These are phyloP conservation scores for Intubia oerlemansii DNA, from an alignment of 2,329 filamentous ascomycete species.

Conservation along the genomic window DNA sequence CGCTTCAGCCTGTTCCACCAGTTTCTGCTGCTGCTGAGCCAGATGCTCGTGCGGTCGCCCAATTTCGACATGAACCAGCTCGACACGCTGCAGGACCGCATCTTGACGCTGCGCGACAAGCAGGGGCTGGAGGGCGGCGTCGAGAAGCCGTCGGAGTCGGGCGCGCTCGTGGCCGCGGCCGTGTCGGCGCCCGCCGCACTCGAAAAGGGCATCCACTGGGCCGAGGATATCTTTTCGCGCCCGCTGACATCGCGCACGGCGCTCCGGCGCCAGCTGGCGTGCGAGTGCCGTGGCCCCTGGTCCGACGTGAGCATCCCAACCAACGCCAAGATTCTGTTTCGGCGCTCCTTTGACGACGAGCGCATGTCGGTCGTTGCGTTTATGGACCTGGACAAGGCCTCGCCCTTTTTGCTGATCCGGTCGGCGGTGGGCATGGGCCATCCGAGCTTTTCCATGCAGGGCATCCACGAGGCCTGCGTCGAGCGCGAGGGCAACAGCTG, in stretches of 20 bases:
- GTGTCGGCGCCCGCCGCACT: too few species aligned
- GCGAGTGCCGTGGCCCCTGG: conserved; percentile 25
- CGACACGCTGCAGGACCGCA: conserved; percentile 24
- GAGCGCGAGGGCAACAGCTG: conserved; percentile 24
- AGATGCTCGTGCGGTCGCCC: conserved; percentile 31
- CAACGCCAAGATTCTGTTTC: conserved; percentile 30
- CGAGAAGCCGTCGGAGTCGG: too few species aligned
- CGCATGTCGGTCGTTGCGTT: conserved; percentile 31
- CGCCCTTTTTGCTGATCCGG: conserved; percentile 26
- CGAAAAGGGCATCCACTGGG: conserved; percentile 25
- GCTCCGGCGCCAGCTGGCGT: conserved; percentile 10
- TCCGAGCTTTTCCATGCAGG: conserved; percentile 25
- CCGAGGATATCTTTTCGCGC: conserved; percentile 35
- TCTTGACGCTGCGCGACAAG: conserved; percentile 29
- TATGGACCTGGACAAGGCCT: conserved; percentile 19
- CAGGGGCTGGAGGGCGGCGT: too few species aligned
- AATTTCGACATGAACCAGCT: conserved; percentile 34
- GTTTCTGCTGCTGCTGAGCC: conserved; percentile 26
- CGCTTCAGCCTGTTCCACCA: conserved; percentile 35
- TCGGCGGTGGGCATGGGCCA: conserved; percentile 18
- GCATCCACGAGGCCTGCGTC: conserved; percentile 33
- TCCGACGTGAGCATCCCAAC: conserved; percentile 21
- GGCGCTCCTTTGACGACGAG: conserved; percentile 36
- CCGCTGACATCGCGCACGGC: conserved; percentile 28
- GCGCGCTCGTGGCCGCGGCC: too few species aligned